These are phyloP conservation scores for Physocladia obscura DNA, from an alignment of 192 early-diverging fungal genomes.

Conservation along the genomic window DNA sequence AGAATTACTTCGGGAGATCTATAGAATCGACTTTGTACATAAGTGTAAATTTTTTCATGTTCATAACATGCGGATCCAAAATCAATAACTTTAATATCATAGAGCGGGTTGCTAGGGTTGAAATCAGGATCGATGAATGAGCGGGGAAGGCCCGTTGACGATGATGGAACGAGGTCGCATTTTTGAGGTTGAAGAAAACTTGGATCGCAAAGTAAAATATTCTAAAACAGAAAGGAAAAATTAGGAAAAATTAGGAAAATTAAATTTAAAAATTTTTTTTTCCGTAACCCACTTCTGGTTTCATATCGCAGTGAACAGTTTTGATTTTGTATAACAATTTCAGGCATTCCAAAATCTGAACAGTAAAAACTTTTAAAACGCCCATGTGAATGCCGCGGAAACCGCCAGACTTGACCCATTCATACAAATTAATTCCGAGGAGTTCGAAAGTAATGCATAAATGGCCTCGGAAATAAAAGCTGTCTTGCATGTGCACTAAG, in stretches of 20 bases:
- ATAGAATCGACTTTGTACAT: slow-evolving; percentile 48
- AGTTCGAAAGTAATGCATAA: slow-evolving; percentile 48
- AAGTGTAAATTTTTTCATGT: slow-evolving; percentile 41
- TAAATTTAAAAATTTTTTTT: too few relatives aligned
- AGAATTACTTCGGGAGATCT: slow-evolving; percentile 48
- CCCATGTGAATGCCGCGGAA: slow-evolving; percentile 30
- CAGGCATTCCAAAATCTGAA: slow-evolving; percentile 30
- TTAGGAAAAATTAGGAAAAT: neutral
- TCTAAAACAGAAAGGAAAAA: slow-evolving; percentile 42
- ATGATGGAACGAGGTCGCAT: slow-evolving; percentile 27
- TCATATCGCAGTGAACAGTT: slow-evolving; percentile 49
- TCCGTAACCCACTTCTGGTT: slow-evolving; percentile 56
- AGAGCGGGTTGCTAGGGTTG: slow-evolving; percentile 33
- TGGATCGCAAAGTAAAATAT: slow-evolving; percentile 78
- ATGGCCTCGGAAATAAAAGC: slow-evolving; percentile 36
- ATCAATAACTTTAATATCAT: slow-evolving; percentile 59
- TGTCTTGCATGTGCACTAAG: slow-evolving; percentile 31
- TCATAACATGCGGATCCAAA: slow-evolving; percentile 50
- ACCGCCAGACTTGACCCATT: slow-evolving; percentile 15
- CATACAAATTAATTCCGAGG: slow-evolving; percentile 39
- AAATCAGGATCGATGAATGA: slow-evolving; percentile 42
- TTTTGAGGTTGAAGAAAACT: slow-evolving; percentile 40
- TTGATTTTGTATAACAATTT: slow-evolving; percentile 23
- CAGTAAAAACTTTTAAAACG: slow-evolving; percentile 18
- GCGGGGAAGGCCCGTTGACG: slow-evolving; percentile 13